Base-by-base conservation (phyloP, 805 yeast species). In the Wickerhamomyces bisporus region DNA sequence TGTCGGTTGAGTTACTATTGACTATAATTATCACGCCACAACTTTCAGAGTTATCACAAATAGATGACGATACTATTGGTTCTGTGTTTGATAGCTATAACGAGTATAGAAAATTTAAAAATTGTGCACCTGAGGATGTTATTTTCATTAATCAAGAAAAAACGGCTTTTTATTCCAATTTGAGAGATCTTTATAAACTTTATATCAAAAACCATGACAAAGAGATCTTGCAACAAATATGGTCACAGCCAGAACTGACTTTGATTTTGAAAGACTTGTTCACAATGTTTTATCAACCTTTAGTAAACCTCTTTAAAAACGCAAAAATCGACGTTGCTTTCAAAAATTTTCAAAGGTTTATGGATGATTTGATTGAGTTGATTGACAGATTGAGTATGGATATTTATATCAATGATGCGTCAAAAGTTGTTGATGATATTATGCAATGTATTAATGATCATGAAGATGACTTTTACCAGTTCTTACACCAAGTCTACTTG, bases 231-330 rank as follows among this genome's bases (percentile, higher is more conserved):
- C 79, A 79, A 50, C 80, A 81, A 52, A 56, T 89, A 30, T 86
- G 96, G 95, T 78, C 77, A 32, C 95, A 89, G 49, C 87, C 91
- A 0, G 86, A 84, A 47, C 64, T 94, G 32, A 79, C 88, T n/a
- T 70, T 70, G 26, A 68, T 91, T 30, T 65, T 89, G 40, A 83
- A 83, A 47, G 86, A 85, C 34, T 66, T 87, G 21, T 69, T 93
- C 33, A 66, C 86, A 2, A 65, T 84, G 45, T 78, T 85, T 44
- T 85, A 83, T 55, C 81, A 80, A 44, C 93, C 94, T 1, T 63
- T 86, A 55, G 80, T 85, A 39, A 70, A 70, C 21, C 68, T 86
- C 1, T 81, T 85, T 64, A 75, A 76, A 43, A 70, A 73, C 24
- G 85, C 91, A 4, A 73, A 76, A 39, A 70, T 86, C 41, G 77